Conservation (phyloP, 768 basidiomycete genomes). For the Boletus huronensis region DNA sequence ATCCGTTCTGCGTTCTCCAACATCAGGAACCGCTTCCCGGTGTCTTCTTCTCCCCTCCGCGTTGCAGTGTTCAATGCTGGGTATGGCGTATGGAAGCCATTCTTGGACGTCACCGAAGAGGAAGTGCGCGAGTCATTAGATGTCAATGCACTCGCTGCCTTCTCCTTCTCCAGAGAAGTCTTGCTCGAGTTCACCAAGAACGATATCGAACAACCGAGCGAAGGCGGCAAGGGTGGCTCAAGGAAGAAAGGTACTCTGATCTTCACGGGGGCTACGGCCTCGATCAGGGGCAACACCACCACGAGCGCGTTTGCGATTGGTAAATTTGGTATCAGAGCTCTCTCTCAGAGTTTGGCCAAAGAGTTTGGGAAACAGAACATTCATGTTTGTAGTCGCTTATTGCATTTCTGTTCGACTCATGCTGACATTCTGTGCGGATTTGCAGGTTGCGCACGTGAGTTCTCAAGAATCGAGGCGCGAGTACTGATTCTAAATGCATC, state of each 20-base stretch:
- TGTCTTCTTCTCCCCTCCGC: constrained; percentile 49
- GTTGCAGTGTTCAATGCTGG: constrained; percentile 66
- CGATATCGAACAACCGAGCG: constrained; percentile 38
- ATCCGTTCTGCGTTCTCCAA: constrained; percentile 48
- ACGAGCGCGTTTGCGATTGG: constrained; percentile 64
- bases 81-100: constrained; percentile 58
- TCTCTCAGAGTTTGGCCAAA: constrained; percentile 70
- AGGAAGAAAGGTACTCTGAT: constrained; percentile 62
- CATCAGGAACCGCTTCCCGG: constrained; percentile 45
- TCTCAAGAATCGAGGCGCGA: not conserved
- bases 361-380: constrained; percentile 75
- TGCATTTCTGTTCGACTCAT: not conserved
- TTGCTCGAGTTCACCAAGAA: constrained; percentile 61
- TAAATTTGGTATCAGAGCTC: constrained; percentile 58
- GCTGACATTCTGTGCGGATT: not conserved
- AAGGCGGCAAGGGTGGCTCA: constrained; percentile 34
- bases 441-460: constrained; percentile 64
- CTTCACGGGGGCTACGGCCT: constrained; percentile 73
- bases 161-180: constrained; percentile 59
- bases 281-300: constrained; percentile 54
- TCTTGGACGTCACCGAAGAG: constrained; percentile 58
- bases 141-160: constrained; percentile 54
- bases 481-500: not conserved
- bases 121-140: constrained; percentile 52
- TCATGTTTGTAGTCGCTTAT: constrained; percentile 42